These are phyloP conservation scores for Mucor velutinosus DNA, from an alignment of 371 early-diverging fungal genomes.

Conservation along the genomic window DNA sequence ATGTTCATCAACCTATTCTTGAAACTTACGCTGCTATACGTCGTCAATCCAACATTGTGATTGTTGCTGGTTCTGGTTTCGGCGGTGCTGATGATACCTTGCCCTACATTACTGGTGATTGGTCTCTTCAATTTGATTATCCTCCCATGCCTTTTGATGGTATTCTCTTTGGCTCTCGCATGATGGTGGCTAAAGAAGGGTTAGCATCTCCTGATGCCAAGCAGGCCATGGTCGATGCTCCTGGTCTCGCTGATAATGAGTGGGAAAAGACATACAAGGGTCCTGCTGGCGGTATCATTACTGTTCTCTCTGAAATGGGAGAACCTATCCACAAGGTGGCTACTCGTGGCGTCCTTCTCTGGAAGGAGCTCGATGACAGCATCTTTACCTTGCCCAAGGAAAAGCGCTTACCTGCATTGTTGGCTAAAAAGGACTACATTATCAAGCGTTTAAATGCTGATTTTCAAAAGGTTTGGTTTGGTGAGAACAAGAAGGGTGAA, in stretches of 20 bases:
- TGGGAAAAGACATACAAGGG: slow-evolving; percentile 96
- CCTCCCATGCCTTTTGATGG: slow-evolving; percentile 98
- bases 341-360: slow-evolving; percentile 90
- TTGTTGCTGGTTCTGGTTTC: slow-evolving; percentile 93
- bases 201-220: slow-evolving; percentile 84
- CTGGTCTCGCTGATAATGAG: slow-evolving; percentile 84
- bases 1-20: slow-evolving; percentile 93
- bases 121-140: slow-evolving; percentile 81
- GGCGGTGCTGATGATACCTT: slow-evolving; percentile 91
- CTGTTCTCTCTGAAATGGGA: slow-evolving; percentile 93
- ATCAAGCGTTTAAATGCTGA: slow-evolving; percentile 91
- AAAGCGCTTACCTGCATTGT: slow-evolving; percentile 79
- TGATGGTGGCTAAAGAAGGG: slow-evolving; percentile 95
- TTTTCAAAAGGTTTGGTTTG: slow-evolving; percentile 95
- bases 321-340: slow-evolving; percentile 98
- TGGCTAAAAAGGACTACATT: slow-evolving; percentile 90
- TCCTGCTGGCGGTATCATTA: slow-evolving; percentile 89
- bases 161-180: slow-evolving; percentile 90
- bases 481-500: slow-evolving; percentile 77
- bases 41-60: slow-evolving; percentile 81
- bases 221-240: slow-evolving; percentile 88
- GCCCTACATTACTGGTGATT: slow-evolving; percentile 95
- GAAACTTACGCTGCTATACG: slow-evolving; percentile 93
- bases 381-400: slow-evolving; percentile 89
- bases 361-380: slow-evolving; percentile 95